phyloP scores from a whole-genome alignment of 2,329 filamentous ascomycete genomes.

The Fusarium fracticaudum region DNA sequence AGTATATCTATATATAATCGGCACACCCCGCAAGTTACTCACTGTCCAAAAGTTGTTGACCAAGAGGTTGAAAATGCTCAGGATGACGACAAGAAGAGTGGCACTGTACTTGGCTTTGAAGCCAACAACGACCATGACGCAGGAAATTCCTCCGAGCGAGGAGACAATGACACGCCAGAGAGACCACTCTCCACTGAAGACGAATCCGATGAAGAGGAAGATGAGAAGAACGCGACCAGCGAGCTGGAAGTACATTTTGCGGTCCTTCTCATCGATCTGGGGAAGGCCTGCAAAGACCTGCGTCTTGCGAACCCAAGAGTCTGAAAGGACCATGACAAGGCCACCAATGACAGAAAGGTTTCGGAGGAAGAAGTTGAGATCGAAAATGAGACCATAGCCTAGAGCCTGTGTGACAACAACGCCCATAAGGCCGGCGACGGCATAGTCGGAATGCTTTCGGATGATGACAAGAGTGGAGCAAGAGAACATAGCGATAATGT shows the following conservation, averaged over 20 bases:
- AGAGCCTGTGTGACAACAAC: slow-evolving; percentile 95
- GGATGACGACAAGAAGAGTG: slow-evolving; percentile 90
- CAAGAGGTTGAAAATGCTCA: slow-evolving; percentile 95
- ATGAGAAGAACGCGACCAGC: slow-evolving; percentile 95
- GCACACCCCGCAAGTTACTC: slow-evolving; percentile 51
- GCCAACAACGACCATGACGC: slow-evolving; percentile 97
- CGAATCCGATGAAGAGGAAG: slow-evolving; percentile 96
- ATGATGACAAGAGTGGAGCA: slow-evolving; percentile 90
- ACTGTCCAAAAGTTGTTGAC: slow-evolving; percentile 99
- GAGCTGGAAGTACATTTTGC: slow-evolving; percentile 99
- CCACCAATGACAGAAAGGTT: slow-evolving; percentile 98
- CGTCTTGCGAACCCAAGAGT: slow-evolving; percentile 97
- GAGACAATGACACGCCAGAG: slow-evolving; percentile 88
- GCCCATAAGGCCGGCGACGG: slow-evolving; percentile 86
- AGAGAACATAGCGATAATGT: slow-evolving; percentile 85
- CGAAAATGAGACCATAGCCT: slow-evolving; percentile 97
- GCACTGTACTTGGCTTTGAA: slow-evolving; percentile 99
- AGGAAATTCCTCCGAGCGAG: slow-evolving; percentile 85
- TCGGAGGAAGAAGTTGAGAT: slow-evolving; percentile 99
- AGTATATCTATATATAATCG: background rate
- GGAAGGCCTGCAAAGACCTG: slow-evolving; percentile 96
- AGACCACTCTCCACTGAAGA: slow-evolving; percentile 94
- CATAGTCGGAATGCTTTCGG: slow-evolving; percentile 92
- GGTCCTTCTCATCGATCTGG: slow-evolving; percentile 96
- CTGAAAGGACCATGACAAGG: slow-evolving; percentile 95